These are phyloP conservation scores for Apiospora kogelbergensis DNA, from an alignment of 2,329 filamentous ascomycete genomes.

Conservation along the genomic window DNA sequence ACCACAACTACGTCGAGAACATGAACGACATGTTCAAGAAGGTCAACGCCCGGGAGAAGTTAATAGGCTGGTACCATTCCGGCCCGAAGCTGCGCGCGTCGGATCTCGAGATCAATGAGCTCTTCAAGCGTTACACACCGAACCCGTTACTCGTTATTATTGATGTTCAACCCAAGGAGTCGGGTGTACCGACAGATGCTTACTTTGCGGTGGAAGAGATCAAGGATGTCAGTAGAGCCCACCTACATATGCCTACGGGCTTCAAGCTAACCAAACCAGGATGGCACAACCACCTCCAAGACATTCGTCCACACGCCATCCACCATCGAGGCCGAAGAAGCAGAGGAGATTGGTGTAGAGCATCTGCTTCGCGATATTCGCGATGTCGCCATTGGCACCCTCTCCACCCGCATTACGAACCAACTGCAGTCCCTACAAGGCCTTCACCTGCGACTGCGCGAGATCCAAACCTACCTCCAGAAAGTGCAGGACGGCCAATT, in stretches of 20 bases:
- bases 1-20: constrained; percentile 98
- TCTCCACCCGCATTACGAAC: constrained; percentile 95
- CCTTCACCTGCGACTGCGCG: constrained; percentile 87
- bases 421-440: constrained; percentile 97
- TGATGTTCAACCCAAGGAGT: constrained; percentile 96
- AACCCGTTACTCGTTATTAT: constrained; percentile 97
- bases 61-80: constrained; percentile 99
- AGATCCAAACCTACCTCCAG: constrained; percentile 93
- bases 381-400: constrained; percentile 93
- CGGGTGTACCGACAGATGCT: constrained; percentile 95
- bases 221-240: constrained; percentile 71
- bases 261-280: constrained; percentile 50
- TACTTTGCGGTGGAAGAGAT: constrained; percentile 99
- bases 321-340: constrained; percentile 97
- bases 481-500: constrained; percentile 92
- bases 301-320: constrained; percentile 98
- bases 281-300: constrained; percentile 93
- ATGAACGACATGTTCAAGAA: constrained; percentile 99
- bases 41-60: constrained; percentile 97
- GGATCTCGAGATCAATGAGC: constrained; percentile 97
- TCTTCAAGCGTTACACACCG: constrained; percentile 98
- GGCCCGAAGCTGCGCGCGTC: constrained; percentile 95
- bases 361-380: constrained; percentile 97
- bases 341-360: constrained; percentile 98
- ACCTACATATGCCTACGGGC: constrained; percentile 11